Evolutionary conservation across 805 yeast genomes (phyloP).

Genomic region (Naumovozyma dairenensis): DNA sequence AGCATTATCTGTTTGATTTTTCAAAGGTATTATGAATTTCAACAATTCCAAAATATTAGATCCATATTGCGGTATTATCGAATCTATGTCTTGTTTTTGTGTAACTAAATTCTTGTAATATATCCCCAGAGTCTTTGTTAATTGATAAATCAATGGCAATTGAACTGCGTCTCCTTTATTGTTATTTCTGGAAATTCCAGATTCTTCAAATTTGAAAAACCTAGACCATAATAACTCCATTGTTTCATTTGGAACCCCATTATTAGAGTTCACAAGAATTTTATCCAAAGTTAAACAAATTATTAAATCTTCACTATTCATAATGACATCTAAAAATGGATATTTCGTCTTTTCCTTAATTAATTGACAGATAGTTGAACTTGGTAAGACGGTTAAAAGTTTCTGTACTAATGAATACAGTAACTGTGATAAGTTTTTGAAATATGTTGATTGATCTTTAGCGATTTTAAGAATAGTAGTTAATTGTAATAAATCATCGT

Average conservation of each 20-base stretch:
- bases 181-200: too few relatives aligned
- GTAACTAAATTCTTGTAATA: conserved; percentile 13
- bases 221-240: conserved; percentile 15
- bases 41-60: conserved; percentile 10
- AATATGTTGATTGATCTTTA: conserved; percentile 21
- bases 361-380: conserved; percentile 9
- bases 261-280: conserved; percentile 13
- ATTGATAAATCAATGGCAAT: conserved; percentile 18
- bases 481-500: conserved; percentile 8
- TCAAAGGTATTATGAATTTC: conserved; percentile 10
- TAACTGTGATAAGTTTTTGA: conserved; percentile 16
- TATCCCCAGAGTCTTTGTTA: conserved; percentile 26
- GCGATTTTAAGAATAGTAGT: conserved; percentile 11
- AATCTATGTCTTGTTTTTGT: conserved; percentile 1
- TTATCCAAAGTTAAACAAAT: conserved; percentile 24
- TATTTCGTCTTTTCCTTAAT: conserved; percentile 2
- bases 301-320: conserved; percentile 16
- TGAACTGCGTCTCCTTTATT: conserved; percentile 8
- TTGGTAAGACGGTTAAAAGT: conserved; percentile 21
- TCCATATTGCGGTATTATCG: conserved; percentile 8
- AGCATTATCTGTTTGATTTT: conserved; percentile 14
- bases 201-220: conserved; percentile 16
- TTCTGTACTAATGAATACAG: conserved; percentile 19
- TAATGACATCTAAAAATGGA: conserved; percentile 7
- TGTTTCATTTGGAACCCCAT: conserved; percentile 1